Evolutionary conservation across 2,329 filamentous ascomycete genomes (phyloP), one percentile per base, ranked within the genome.

Genomic region (Dothideomycetidae sp.): DNA sequence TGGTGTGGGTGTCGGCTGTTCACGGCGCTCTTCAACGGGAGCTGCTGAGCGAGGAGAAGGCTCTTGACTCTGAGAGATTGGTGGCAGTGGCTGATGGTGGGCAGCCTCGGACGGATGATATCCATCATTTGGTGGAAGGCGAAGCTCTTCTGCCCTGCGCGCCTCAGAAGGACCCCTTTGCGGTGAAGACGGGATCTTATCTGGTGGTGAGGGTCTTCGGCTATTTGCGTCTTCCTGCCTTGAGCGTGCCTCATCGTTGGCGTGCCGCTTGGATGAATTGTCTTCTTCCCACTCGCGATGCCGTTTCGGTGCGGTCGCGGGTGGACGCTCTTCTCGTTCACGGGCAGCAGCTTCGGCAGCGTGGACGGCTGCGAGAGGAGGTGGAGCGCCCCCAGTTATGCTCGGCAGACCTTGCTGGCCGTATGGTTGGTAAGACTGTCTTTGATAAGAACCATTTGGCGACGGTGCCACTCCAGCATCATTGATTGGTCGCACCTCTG

Each of bases 51-150:
- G 67, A 39, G 71, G 49, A 5, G 75, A 58, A 17, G 67, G 63
- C 32, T 68, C 51, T 70, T 55, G 52, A 33, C 56, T 53, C 7
- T 49, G 47, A 26, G 57, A 56, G 51, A 65, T 61, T 41, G 66
- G 61, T 14, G 68, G 67, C 45, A 77, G 66, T 12, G 76, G 77
- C 15, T 78, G 78, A 53, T 93, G 86, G 53, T 93, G 86, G 2
- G 86, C 85, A 38, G 84, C 83, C 57, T 94, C 85, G 1, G 86
- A 93, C 3, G 88, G 85, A 55, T 94, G 83, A 51, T 94, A 93
- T 39, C 70, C 77, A 37, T 90, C 81, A 44, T 76, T 78, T 19
- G 70, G 71, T 39, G 81, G 76, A 36, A 18, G 10, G 12, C 81
- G 79, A 49, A 79, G 71, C 9, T 62, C 61, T 33, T 80, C 75